These are phyloP conservation scores for Clarireedia homoeocarpa DNA, from an alignment of 2,329 filamentous ascomycete genomes.

Conservation along the genomic window DNA sequence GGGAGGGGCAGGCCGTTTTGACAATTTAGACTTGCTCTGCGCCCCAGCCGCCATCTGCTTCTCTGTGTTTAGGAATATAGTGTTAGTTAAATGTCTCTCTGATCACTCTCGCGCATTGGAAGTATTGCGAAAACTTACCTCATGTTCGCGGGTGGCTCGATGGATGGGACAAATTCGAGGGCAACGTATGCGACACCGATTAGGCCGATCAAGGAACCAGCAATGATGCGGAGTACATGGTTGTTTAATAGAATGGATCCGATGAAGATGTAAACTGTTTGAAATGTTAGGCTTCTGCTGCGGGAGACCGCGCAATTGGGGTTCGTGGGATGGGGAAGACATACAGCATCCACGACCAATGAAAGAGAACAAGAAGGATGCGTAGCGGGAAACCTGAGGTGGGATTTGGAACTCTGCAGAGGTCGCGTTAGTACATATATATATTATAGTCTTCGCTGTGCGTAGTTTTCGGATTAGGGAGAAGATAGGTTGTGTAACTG, in stretches of 20 bases:
- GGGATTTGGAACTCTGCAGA: conserved; percentile 81
- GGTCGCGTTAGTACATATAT: background rate
- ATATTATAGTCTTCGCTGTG: background rate
- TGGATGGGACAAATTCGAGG: conserved; percentile 71
- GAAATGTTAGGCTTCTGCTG: conserved; percentile 14
- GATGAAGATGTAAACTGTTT: conserved; percentile 87
- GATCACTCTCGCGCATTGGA: background rate
- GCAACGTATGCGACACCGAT: conserved; percentile 70
- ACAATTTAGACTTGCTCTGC: conserved; percentile 26
- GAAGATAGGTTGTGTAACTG: background rate
- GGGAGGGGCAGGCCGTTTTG: too few relatives aligned
- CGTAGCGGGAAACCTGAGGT: conserved; percentile 85
- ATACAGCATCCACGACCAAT: conserved; percentile 88
- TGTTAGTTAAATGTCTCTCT: background rate
- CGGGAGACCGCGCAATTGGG: background rate
- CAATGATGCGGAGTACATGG: conserved; percentile 59
- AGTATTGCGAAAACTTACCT: conserved; percentile 13
- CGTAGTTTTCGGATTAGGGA: background rate
- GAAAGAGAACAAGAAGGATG: conserved; percentile 97
- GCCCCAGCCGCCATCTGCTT: conserved; percentile 29
- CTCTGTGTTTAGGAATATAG: conserved; percentile 33
- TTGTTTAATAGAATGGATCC: conserved; percentile 75
- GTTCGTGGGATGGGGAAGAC: conserved; percentile 32
- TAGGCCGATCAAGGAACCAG: conserved; percentile 69
- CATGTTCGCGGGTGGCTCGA: conserved; percentile 57